A percentile compares a stretch with the other conserved stretches of the same genome.
These are phyloP conservation scores for Thielaviopsis euricoi DNA, from an alignment of 2,329 filamentous ascomycete species.

Conservation along the genomic window DNA sequence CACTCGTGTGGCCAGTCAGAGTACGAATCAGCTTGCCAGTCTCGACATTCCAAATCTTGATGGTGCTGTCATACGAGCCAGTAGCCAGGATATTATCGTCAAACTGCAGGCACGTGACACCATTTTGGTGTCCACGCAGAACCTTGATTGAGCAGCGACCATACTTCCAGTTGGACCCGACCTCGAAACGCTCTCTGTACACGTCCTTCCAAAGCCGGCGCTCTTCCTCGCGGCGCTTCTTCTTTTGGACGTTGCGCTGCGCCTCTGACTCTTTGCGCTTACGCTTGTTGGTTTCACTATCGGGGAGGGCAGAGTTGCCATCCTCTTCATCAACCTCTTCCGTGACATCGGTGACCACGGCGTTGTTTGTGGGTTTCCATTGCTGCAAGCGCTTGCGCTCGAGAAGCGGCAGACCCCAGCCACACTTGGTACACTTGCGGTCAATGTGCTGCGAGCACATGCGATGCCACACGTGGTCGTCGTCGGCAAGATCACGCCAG, in stretches of 20 bases:
- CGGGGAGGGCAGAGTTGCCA: background rate
- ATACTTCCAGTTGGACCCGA: constrained; percentile 95
- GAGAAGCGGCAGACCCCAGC: constrained; percentile 80
- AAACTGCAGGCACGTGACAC: constrained; percentile 39
- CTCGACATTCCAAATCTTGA: constrained; percentile 92
- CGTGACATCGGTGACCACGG: background rate
- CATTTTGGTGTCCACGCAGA: constrained; percentile 75
- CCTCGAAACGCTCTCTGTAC: constrained; percentile 87
- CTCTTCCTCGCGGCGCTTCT: constrained; percentile 8
- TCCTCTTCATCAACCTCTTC: constrained; percentile 14
- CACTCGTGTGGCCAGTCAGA: constrained; percentile 62
- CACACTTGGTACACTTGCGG: constrained; percentile 84
- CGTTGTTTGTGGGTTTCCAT: constrained; percentile 45
- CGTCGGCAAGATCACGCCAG: constrained; percentile 84
- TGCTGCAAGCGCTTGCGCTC: constrained; percentile 78
- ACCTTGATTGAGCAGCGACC: constrained; percentile 72
- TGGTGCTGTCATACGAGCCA: constrained; percentile 85
- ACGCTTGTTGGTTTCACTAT: constrained; percentile 3
- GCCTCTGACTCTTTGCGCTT: constrained; percentile 1
- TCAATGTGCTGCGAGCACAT: constrained; percentile 98
- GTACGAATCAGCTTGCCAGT: constrained; percentile 78
- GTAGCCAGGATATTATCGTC: constrained; percentile 85
- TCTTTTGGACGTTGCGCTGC: constrained; percentile 11
- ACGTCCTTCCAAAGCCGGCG: constrained; percentile 71
- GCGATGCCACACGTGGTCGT: constrained; percentile 89